Evolutionary conservation across 2,329 filamentous ascomycete species (phyloP), one percentile per base, ranked within the genome.

Genomic region (Cryphonectria parasitica): DNA sequence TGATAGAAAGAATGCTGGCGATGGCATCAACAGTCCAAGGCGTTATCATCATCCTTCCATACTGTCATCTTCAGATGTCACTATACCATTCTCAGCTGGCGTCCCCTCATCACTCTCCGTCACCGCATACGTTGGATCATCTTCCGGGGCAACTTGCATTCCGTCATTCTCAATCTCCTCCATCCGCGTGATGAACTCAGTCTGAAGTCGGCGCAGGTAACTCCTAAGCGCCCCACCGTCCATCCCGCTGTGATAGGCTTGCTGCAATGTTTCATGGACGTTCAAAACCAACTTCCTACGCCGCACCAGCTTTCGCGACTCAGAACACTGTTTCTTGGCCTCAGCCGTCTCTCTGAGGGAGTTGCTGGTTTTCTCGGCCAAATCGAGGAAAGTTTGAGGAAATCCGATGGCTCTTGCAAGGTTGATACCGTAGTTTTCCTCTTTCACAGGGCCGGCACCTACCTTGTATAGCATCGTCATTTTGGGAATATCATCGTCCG

Each of bases 391-490:
- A 0, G 81, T 80, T 0, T 85, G 78, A 0, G 95, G 94, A 8
- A 97, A 86, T 0, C 92, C 90, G 34, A 96, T 85, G 0, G 94
- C 87, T 43, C 89, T 88, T 0, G 95, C 94, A 3, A 98, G 85
- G 0, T 90, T 86, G n/a, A 98, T 86, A 0, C 96, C 96, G 76
- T 99, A 99, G 74, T 94, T 90, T 62, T 89, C 83, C 68, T 93
- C 89, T 69, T 88, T 82, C 0, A 93, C 88, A 0, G 87, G 88
- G 0, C 96, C 95, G 19, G 91, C 87, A 0, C 88, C 85, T 52
- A 98, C 87, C 73, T 90, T 95, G 81, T 98, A 98, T 0, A 96
- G 84, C 94, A 98, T 98, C 0, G 87, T 93, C 82, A 97, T 92
- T 49, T 87, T 89, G 1, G 84, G 83, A 3, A 82, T 74, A 0